A percentile compares a stretch with the other conserved stretches of the same genome.
phyloP scores from a whole-genome alignment of 2,329 filamentous ascomycete species.

The Orbilia ellipsospora region DNA sequence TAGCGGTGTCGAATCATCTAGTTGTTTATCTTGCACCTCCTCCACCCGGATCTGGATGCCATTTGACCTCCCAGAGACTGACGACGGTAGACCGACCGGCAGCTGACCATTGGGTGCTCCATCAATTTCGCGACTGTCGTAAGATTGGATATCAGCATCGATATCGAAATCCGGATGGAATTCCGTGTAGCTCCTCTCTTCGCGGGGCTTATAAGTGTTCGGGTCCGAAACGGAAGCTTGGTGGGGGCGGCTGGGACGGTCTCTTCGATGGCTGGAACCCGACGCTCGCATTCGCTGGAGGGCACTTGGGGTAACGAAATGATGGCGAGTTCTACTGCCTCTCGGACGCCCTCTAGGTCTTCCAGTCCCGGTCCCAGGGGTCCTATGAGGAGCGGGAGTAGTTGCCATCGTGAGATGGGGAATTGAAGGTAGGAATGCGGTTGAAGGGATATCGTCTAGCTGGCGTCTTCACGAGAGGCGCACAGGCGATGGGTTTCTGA shows the following conservation, averaged over 20 bases:
- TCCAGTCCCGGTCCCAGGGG: constrained; percentile 51
- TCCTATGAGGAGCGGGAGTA: constrained; percentile 41
- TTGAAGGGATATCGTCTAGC: constrained; percentile 1
- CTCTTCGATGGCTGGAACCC: constrained; percentile 27
- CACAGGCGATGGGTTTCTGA: constrained; percentile 18
- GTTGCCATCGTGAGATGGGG: constrained; percentile 39
- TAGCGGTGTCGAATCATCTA: constrained; percentile 62
- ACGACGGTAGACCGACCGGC: constrained; percentile 22
- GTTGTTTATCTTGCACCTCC: constrained; percentile 62
- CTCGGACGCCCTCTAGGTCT: constrained; percentile 48
- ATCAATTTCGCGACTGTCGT: constrained; percentile 85
- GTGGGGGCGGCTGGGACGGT: constrained; percentile 45
- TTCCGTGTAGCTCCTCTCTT: constrained; percentile 97
- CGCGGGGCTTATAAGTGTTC: constrained; percentile 97
- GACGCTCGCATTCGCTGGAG: constrained; percentile 38
- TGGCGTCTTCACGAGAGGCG: constrained; percentile 19
- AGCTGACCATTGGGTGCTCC: constrained; percentile 63
- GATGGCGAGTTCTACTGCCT: constrained; percentile 50
- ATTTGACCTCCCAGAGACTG: constrained; percentile 61
- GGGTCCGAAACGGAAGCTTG: constrained; percentile 66
- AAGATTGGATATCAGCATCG: constrained; percentile 80
- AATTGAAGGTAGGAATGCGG: neutral
- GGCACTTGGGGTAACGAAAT: constrained; percentile 36
- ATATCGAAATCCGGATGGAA: constrained; percentile 97
- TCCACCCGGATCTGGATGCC: constrained; percentile 64